Percentiles rank a stretch among this genome's conserved stretches.
phyloP scores from a whole-genome alignment of 495 filamentous ascomycete species.

The Beverwykella pulmonaria region DNA sequence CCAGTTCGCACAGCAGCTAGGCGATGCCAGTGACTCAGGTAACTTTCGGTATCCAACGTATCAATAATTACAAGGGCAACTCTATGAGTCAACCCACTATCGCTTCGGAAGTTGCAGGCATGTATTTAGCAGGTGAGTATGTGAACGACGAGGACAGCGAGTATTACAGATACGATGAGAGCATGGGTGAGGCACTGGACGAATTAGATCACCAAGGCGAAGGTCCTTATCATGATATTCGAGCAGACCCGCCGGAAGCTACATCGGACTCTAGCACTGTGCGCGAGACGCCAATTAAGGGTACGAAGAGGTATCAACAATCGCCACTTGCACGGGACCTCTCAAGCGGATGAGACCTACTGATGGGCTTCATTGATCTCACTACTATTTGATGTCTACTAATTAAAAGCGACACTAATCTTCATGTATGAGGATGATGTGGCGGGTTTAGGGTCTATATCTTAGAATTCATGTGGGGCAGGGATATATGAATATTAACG shows the following conservation, averaged over 20 bases:
- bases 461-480: not conserved
- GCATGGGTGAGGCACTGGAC: not conserved
- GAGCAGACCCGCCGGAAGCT: not conserved
- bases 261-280: not conserved
- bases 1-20: not conserved
- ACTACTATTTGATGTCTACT: not conserved
- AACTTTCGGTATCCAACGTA: not conserved
- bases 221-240: not conserved
- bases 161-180: not conserved
- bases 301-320: not conserved
- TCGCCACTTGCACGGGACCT: not conserved
- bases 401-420: not conserved
- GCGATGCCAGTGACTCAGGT: not conserved
- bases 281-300: not conserved
- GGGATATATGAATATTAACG: too few relatives aligned
- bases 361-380: not conserved
- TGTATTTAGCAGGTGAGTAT: not conserved
- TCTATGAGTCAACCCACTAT: slow-evolving; percentile 7
- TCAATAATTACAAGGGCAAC: not conserved
- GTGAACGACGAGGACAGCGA: not conserved
- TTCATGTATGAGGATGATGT: not conserved
- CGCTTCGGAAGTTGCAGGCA: slow-evolving; percentile 2
- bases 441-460: not conserved
- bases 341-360: not conserved
- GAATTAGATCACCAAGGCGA: not conserved